Evolutionary conservation across 2,329 filamentous ascomycete species (phyloP).

Genomic region (Penicillium aurantiogriseum): DNA sequence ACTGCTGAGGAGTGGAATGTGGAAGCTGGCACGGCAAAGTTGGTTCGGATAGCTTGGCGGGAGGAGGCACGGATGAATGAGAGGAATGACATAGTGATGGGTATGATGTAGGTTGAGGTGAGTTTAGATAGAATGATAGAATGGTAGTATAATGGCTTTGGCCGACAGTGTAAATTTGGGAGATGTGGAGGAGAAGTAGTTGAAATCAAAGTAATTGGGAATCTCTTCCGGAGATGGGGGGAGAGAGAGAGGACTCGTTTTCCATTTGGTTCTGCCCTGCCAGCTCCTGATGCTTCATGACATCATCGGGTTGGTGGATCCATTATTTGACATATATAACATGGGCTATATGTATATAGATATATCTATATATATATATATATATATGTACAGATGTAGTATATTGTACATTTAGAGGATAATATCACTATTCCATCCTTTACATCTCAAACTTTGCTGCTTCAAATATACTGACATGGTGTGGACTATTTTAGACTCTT

Average conservation of each 20-base stretch:
- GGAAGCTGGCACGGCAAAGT: constrained; percentile 16
- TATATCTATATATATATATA: too few relatives aligned
- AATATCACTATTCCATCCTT: too few relatives aligned
- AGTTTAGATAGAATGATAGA: not conserved
- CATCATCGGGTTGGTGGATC: not conserved
- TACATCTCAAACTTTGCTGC: too few relatives aligned
- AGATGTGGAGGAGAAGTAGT: not conserved
- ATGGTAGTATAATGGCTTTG: not conserved
- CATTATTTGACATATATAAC: not conserved
- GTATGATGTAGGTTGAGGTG: not conserved
- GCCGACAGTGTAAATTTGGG: not conserved
- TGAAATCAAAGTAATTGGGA: not conserved
- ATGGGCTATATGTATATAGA: too few relatives aligned
- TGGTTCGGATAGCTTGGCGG: constrained; percentile 24
- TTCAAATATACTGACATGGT: too few relatives aligned
- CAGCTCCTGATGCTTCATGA: constrained; percentile 2
- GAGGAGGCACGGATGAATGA: constrained; percentile 26
- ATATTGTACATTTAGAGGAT: too few relatives aligned
- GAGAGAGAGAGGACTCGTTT: not conserved
- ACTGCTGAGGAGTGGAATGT: constrained; percentile 32
- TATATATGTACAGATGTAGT: too few relatives aligned
- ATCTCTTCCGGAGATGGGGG: too few relatives aligned
- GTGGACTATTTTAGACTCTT: too few relatives aligned
- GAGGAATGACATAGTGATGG: constrained; percentile 38
- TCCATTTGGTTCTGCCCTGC: not conserved